phyloP scores from a whole-genome alignment of 2,329 filamentous ascomycete genomes.

The Lecanicillium sp. region DNA sequence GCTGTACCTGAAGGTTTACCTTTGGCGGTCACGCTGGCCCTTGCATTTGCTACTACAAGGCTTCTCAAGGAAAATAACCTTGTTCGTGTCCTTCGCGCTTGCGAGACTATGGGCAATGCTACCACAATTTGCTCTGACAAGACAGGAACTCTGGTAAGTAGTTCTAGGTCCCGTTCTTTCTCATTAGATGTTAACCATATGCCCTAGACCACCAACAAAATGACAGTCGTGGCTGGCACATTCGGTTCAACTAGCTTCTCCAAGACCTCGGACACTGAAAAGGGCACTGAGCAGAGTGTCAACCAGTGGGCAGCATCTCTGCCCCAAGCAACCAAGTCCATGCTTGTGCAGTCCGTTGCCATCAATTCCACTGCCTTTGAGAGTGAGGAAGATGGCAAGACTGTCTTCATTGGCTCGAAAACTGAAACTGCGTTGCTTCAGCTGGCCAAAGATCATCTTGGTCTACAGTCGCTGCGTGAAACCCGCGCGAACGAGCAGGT shows the following conservation, averaged over 20 bases:
- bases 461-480: slow-evolving; percentile 41
- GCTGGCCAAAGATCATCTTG: slow-evolving; percentile 44
- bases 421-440: slow-evolving; percentile 50
- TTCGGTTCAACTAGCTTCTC: slow-evolving; percentile 43
- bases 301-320: slow-evolving; percentile 17
- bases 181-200: not conserved
- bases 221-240: slow-evolving; percentile 67
- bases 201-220: slow-evolving; percentile 54
- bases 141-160: slow-evolving; percentile 28
- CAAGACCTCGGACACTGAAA: slow-evolving; percentile 22
- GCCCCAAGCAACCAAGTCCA: slow-evolving; percentile 24
- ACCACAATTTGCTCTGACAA: slow-evolving; percentile 70
- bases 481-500: slow-evolving; percentile 40
- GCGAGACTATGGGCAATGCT: slow-evolving; percentile 67
- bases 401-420: slow-evolving; percentile 48
- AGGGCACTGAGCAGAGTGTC: slow-evolving; percentile 16
- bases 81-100: slow-evolving; percentile 60
- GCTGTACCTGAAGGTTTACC: slow-evolving; percentile 62
- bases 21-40: slow-evolving; percentile 59
- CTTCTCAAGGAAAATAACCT: slow-evolving; percentile 68
- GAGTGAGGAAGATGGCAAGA: slow-evolving; percentile 38
- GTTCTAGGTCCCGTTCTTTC: not conserved
- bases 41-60: slow-evolving; percentile 63
- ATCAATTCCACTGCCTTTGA: slow-evolving; percentile 57
- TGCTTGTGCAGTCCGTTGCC: slow-evolving; percentile 38